phyloP scores from a whole-genome alignment of 2,329 filamentous ascomycete genomes.

The Monosporascus cannonballus region DNA sequence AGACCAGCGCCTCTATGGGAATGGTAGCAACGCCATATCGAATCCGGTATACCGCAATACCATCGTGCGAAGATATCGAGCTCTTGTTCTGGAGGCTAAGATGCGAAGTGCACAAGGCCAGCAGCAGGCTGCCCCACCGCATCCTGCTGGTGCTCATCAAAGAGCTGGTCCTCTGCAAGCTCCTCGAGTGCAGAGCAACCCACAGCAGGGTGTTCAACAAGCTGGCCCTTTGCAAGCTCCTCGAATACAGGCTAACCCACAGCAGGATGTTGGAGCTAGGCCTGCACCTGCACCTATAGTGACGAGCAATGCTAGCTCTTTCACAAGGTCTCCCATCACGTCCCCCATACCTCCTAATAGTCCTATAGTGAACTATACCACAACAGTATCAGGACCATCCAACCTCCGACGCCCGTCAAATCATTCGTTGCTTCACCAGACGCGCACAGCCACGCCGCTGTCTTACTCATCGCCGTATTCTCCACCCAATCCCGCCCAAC shows the following conservation, averaged over 20 bases:
- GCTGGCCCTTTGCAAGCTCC: background rate
- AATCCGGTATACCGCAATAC: slow-evolving; percentile 11
- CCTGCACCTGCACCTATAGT: background rate
- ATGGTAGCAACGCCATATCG: slow-evolving; percentile 13
- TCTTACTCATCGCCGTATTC: slow-evolving; percentile 2
- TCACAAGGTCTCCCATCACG: background rate
- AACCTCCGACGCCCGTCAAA: background rate
- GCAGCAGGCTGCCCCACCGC: background rate
- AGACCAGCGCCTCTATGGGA: slow-evolving; percentile 28
- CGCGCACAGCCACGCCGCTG: background rate
- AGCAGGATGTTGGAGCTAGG: background rate
- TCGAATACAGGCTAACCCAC: background rate
- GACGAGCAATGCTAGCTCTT: background rate
- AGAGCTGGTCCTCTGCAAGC: too few species aligned
- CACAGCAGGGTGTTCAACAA: background rate
- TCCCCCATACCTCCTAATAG: background rate
- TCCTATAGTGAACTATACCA: background rate
- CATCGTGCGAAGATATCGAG: slow-evolving; percentile 12
- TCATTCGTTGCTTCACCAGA: slow-evolving; percentile 1
- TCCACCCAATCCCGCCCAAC: slow-evolving; percentile 2
- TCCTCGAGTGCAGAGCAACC: background rate
- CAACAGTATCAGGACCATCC: background rate
- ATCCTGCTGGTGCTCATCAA: background rate
- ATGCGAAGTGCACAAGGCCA: background rate
- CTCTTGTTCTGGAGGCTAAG: background rate